phyloP scores from a whole-genome alignment of 202 grass and related monocot species.

The Musa balbisiana region DNA sequence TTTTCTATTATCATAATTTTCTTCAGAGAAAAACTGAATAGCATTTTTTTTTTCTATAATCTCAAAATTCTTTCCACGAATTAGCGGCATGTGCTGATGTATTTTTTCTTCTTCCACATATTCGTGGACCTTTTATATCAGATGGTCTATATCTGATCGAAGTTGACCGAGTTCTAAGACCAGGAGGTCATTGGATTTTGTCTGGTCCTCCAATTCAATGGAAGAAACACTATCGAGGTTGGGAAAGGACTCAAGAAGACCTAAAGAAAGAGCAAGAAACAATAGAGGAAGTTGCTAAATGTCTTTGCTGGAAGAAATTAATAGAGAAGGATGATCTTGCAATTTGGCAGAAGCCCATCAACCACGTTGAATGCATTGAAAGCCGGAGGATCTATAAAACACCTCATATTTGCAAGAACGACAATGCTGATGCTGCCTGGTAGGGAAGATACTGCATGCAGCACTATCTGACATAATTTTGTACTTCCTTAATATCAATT shows the following conservation, averaged over 20 bases:
- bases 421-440: conserved; percentile 83
- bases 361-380: conserved; percentile 63
- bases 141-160: conserved; percentile 84
- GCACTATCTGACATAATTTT: too few species aligned
- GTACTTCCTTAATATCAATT: neutral
- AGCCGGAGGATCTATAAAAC: conserved; percentile 59
- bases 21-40: too few species aligned
- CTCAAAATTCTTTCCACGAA: too few species aligned
- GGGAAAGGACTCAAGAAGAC: conserved; percentile 71
- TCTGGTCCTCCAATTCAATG: conserved; percentile 90
- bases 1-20: too few species aligned
- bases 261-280: conserved; percentile 77
- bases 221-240: conserved; percentile 63
- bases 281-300: conserved; percentile 65
- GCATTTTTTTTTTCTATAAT: too few species aligned
- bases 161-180: conserved; percentile 79
- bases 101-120: neutral
- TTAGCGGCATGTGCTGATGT: too few species aligned
- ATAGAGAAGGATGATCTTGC: conserved; percentile 68
- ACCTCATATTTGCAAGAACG: conserved; percentile 84
- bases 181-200: conserved; percentile 85
- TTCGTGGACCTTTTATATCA: conserved; percentile 13
- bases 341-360: conserved; percentile 89
- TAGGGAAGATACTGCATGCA: conserved; percentile 17
- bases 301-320: conserved; percentile 87